phyloP scores from a whole-genome alignment of 768 basidiomycete species.

The Russula earlei region DNA sequence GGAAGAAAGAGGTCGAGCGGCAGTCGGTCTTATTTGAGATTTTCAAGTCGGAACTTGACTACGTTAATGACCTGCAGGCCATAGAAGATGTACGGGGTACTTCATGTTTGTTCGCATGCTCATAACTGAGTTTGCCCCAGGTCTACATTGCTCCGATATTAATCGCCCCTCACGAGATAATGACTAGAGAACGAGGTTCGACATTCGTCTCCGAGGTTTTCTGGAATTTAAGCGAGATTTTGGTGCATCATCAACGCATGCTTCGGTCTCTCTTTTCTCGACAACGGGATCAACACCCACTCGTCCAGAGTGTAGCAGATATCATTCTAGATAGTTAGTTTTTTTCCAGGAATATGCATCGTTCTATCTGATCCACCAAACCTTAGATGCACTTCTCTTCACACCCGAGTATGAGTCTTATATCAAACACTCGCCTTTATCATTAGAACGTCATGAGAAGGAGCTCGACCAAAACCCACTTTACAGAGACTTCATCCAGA shows the following conservation, averaged over 20 bases:
- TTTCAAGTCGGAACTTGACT: constrained; percentile 83
- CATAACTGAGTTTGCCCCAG: constrained; percentile 28
- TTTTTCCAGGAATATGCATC: not conserved
- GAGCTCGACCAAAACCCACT: constrained; percentile 59
- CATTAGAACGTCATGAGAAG: constrained; percentile 71
- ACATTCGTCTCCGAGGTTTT: constrained; percentile 76
- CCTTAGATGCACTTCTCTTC: constrained; percentile 34
- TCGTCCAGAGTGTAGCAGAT: constrained; percentile 77
- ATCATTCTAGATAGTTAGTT: constrained; percentile 69
- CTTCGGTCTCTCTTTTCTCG: constrained; percentile 65
- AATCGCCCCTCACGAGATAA: constrained; percentile 53
- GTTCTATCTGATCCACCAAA: not conserved
- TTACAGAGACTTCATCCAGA: constrained; percentile 61
- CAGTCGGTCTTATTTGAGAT: constrained; percentile 86
- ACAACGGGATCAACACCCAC: constrained; percentile 77
- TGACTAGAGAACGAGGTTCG: constrained; percentile 44
- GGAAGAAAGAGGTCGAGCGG: constrained; percentile 69
- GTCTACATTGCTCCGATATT: constrained; percentile 65
- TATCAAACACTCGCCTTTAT: constrained; percentile 82
- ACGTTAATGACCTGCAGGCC: constrained; percentile 70
- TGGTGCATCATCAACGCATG: constrained; percentile 57
- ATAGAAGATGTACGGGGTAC: constrained; percentile 47
- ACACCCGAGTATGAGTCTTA: constrained; percentile 66
- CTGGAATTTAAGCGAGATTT: constrained; percentile 65
- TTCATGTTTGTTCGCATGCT: not conserved